Evolutionary conservation across 2,329 filamentous ascomycete genomes (phyloP).

Genomic region (Xylaria polymorpha): DNA sequence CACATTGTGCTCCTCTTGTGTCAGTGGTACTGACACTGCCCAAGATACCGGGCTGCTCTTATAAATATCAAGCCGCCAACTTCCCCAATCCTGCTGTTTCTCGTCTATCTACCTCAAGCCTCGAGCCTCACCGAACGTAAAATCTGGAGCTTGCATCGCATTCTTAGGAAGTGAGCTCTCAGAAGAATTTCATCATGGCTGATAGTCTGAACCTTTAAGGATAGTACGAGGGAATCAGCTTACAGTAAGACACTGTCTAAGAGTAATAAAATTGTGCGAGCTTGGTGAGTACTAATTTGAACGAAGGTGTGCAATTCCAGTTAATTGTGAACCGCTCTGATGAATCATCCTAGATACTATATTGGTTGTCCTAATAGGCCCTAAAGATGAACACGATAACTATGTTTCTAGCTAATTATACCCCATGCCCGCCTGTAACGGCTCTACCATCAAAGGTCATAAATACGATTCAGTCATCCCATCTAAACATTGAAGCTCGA

Average conservation of each 20-base stretch:
- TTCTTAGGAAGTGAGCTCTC: neutral
- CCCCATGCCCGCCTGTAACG: neutral
- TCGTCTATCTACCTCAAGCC: neutral
- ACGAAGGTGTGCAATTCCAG: neutral
- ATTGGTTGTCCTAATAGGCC: neutral
- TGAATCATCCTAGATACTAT: neutral
- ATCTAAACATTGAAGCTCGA: neutral
- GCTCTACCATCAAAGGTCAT: neutral
- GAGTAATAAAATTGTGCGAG: neutral
- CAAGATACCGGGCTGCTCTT: neutral
- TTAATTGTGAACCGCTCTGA: neutral
- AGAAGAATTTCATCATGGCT: neutral
- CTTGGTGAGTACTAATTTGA: too few species aligned
- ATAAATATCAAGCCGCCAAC: neutral
- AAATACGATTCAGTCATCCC: neutral
- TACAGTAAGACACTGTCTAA: slow-evolving; percentile 15
- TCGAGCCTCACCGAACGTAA: too few species aligned
- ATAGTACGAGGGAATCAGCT: neutral
- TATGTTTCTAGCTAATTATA: neutral
- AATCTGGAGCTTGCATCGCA: neutral
- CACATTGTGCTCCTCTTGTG: slow-evolving; percentile 12
- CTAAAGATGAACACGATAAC: neutral
- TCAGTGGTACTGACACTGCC: neutral
- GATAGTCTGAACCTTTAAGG: neutral
- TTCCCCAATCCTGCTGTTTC: neutral